phyloP scores from a whole-genome alignment of 2,329 filamentous ascomycete species.

The Teratosphaeria epicoccoides region DNA sequence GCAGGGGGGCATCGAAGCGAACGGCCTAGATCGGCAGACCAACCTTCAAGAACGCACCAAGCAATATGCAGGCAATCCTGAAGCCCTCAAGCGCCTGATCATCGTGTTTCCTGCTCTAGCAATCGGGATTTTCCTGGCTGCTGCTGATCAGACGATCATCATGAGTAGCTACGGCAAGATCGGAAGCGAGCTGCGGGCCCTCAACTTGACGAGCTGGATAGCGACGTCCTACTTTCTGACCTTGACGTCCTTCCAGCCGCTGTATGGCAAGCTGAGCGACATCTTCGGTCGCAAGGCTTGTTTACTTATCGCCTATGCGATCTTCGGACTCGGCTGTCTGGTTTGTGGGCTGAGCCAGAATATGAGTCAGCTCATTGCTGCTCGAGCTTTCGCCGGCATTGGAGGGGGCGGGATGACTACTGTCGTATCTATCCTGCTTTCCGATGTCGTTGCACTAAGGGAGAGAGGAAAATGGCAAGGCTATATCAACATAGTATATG shows the following conservation, averaged over 20 bases:
- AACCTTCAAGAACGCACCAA: conserved; percentile 21
- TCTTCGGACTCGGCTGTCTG: conserved; percentile 56
- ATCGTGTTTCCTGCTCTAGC: conserved; percentile 52
- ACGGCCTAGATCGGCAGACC: conserved; percentile 28
- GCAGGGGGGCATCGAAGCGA: conserved; percentile 15
- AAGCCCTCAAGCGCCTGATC: conserved; percentile 41
- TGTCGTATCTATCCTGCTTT: conserved; percentile 58
- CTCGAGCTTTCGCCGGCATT: conserved; percentile 52
- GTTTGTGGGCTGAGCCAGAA: conserved; percentile 52
- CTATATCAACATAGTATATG: conserved; percentile 61
- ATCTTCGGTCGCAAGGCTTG: conserved; percentile 60
- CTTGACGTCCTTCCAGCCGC: conserved; percentile 61
- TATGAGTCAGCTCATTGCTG: conserved; percentile 56
- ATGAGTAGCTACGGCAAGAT: conserved; percentile 70
- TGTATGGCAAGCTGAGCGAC: conserved; percentile 61
- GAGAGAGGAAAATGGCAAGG: conserved; percentile 67
- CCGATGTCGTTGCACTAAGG: conserved; percentile 58
- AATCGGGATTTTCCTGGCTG: conserved; percentile 59
- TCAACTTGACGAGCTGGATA: conserved; percentile 68
- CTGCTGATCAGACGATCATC: conserved; percentile 66
- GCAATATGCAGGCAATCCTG: conserved; percentile 37
- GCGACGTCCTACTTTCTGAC: conserved; percentile 64
- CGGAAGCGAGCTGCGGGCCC: conserved; percentile 61
- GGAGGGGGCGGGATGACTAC: conserved; percentile 64
- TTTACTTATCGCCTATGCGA: conserved; percentile 51